phyloP scores from a whole-genome alignment of 306 rosid species.

The Acacia confusa region DNA sequence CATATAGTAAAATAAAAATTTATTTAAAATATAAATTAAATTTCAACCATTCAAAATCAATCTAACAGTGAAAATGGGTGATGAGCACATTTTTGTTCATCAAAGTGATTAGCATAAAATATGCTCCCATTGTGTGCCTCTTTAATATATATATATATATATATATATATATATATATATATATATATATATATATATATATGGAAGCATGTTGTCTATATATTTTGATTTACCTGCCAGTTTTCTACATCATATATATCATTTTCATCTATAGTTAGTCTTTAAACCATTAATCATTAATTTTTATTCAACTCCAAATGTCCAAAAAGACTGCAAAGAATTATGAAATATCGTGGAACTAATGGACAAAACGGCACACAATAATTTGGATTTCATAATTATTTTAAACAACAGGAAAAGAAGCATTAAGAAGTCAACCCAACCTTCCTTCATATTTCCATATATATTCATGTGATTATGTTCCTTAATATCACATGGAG shows the following conservation, averaged over 20 bases:
- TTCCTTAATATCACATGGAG: not conserved
- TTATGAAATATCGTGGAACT: not conserved
- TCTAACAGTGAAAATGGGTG: too few species aligned
- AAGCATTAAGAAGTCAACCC: not conserved
- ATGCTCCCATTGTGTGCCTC: too few species aligned
- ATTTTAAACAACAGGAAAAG: not conserved
- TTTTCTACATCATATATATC: not conserved
- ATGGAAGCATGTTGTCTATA: too few species aligned
- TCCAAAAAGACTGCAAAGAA: constrained; percentile 37
- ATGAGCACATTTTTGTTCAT: too few species aligned
- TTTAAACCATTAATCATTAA: not conserved
- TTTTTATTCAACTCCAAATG: not conserved
- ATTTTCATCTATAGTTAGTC: not conserved
- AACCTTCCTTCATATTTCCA: not conserved
- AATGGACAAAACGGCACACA: not conserved
- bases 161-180: too few species aligned
- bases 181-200: too few species aligned
- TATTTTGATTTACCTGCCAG: not conserved
- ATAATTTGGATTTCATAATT: not conserved
- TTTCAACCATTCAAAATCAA: too few species aligned
- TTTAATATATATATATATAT: too few species aligned
- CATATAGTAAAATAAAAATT: too few species aligned
- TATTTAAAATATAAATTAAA: too few species aligned
- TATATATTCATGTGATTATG: not conserved
- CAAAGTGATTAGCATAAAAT: too few species aligned